Evolutionary conservation across 345 rosid species (phyloP).

Genomic region (Combretum micranthum): DNA sequence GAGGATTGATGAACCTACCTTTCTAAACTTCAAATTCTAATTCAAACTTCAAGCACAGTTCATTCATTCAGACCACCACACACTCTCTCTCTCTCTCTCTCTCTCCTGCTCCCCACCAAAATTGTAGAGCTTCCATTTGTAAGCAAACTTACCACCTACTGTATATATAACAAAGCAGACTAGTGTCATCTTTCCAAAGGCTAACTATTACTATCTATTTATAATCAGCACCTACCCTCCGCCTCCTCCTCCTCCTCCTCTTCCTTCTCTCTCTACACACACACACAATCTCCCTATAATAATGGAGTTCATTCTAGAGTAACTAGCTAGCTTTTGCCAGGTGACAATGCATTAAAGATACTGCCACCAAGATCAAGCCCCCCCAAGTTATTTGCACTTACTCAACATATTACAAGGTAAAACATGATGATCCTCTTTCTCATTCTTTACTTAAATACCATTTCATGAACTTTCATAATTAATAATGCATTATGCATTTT

Average conservation of each 20-base stretch:
- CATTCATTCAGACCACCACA: neutral
- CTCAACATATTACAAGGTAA: too few relatives aligned
- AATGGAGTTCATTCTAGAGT: too few relatives aligned
- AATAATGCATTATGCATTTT: too few relatives aligned
- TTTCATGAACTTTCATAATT: too few relatives aligned
- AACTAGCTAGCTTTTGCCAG: too few relatives aligned
- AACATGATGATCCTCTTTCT: too few relatives aligned
- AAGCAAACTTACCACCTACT: neutral
- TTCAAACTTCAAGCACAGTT: constrained; percentile 21
- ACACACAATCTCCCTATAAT: neutral
- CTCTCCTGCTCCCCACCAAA: too few relatives aligned
- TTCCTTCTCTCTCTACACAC: constrained; percentile 15
- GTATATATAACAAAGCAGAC: neutral
- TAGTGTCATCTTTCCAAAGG: neutral
- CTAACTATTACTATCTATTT: neutral
- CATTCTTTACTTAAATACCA: too few relatives aligned
- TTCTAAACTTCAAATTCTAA: constrained; percentile 15
- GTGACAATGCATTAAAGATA: too few relatives aligned
- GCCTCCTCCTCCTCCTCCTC: neutral
- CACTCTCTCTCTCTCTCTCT: constrained; percentile 1
- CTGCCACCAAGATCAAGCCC: too few relatives aligned
- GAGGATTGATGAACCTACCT: neutral
- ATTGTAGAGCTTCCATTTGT: neutral
- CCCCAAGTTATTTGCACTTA: too few relatives aligned
- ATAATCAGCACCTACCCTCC: constrained; percentile 1